Base-by-base conservation (phyloP, 1,284 basidiomycete genomes). In the Naganishia sp. region DNA sequence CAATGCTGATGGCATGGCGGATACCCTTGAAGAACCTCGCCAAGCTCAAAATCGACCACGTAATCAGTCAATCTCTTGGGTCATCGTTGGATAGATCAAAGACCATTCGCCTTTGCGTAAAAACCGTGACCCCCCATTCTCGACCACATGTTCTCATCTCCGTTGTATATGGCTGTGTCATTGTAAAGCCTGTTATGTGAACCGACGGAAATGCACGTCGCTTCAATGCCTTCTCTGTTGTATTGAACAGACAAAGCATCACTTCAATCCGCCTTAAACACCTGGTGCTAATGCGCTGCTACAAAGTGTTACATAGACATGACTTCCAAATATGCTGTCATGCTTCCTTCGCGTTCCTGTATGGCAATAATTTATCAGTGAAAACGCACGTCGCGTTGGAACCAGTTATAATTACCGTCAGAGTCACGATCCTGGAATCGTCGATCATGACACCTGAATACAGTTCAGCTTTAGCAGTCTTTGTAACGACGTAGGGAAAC, bases 361-460 rank as follows among this genome's bases (percentile, higher is more conserved):
- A 36, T 52, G 18, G 5, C 45, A n/a, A 46, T 13, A 23, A 21
- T 31, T 28, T 10, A 54, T 54, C 44, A 46, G 53, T 33, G 2
- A n/a, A 45, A 44, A 43, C 23, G 28, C 44, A 7, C 25, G 13
- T 50, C 4, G 21, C n/a, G 11, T 4, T n/a, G n/a, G 16, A 6
- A n/a, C 7, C 10, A 18, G 28, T 50, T 39, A 15, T 23, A 73
- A 75, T 73, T 69, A 78, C 77, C 53, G 68, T 57, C 36, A 78
- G 70, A 10, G 67, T 66, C 0, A 80, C 68, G 44, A 80, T 72
- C 23, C 79, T 69, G 67, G 78, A 75, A 2, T 69, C 70, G 65
- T 80, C 79, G 46, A 80, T 74, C 55, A 80, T 70, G 25, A 75
- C 71, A 6, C 72, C 73, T 23, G 72, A 67, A 23, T 70, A 71